Evolutionary conservation across 352 stramenopile genomes (phyloP).

Genomic region (Phytopythium boreale): DNA sequence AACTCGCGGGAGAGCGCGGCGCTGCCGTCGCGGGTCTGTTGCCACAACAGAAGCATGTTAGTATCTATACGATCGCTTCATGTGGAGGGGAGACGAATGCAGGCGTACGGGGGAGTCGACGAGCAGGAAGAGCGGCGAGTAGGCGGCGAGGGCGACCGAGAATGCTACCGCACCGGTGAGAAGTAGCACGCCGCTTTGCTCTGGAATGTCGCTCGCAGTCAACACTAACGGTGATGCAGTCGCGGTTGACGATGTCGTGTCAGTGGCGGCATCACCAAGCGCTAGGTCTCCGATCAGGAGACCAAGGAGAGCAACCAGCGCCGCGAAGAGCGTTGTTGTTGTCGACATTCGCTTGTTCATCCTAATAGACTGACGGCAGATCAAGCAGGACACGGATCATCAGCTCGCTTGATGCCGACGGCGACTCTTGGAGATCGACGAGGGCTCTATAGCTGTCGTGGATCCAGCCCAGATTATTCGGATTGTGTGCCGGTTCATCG

Average conservation of each 20-base stretch:
- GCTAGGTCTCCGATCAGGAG: background rate
- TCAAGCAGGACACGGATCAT: background rate
- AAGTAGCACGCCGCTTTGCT: slow-evolving; percentile 28
- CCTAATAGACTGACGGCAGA: background rate
- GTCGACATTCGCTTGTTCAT: background rate
- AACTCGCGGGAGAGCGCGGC: slow-evolving; percentile 27
- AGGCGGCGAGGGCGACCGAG: slow-evolving; percentile 10
- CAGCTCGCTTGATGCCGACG: background rate
- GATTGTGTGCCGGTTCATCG: background rate
- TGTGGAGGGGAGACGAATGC: background rate
- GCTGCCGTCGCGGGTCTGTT: slow-evolving; percentile 21
- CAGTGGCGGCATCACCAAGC: background rate
- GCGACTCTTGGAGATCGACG: background rate
- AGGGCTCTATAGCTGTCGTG: background rate
- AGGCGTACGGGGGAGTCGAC: slow-evolving; percentile 24
- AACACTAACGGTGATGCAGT: background rate
- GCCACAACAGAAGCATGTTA: background rate
- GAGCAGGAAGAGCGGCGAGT: slow-evolving; percentile 38
- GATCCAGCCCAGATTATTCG: background rate
- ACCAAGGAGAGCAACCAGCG: background rate
- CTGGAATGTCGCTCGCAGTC: slow-evolving; percentile 5
- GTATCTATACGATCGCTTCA: background rate
- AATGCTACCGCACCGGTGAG: slow-evolving; percentile 21
- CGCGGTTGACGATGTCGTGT: background rate
- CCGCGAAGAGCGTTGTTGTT: background rate